Percentiles rank a stretch among this genome's conserved stretches.
Conservation (phyloP, 1,139 yeast species). For the Diutina ranongensis region DNA sequence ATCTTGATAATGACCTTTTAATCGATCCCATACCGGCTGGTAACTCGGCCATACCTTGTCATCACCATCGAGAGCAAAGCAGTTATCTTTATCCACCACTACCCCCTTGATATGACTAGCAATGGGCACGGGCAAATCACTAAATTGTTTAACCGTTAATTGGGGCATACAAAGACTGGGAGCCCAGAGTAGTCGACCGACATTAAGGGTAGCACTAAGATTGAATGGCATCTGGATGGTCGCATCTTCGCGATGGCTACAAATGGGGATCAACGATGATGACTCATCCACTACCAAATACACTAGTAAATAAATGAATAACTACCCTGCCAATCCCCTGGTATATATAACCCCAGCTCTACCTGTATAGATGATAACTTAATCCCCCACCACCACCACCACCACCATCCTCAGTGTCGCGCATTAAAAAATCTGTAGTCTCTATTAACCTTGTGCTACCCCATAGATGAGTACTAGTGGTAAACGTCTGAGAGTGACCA, state of each 20-base stretch:
- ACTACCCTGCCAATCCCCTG: too few species aligned
- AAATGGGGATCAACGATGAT: too few species aligned
- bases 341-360: too few species aligned
- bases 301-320: too few species aligned
- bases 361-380: too few species aligned
- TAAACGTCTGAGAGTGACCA: neutral
- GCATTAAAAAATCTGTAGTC: neutral
- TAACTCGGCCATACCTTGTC: conserved; percentile 76
- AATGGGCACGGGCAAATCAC: conserved; percentile 43
- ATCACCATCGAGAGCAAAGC: conserved; percentile 79
- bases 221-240: conserved; percentile 25
- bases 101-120: conserved; percentile 53
- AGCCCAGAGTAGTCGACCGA: conserved; percentile 43
- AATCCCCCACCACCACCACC: too few species aligned
- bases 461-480: neutral
- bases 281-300: too few species aligned
- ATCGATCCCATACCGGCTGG: conserved; percentile 42
- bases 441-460: too few species aligned
- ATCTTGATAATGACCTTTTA: conserved; percentile 44
- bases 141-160: conserved; percentile 50
- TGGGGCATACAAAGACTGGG: conserved; percentile 70
- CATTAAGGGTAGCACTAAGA: conserved; percentile 64
- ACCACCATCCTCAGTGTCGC: neutral
- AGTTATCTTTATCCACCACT: conserved; percentile 89
- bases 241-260: neutral